Evolutionary conservation across 148 eudicot species (phyloP), one percentile per base, ranked within the genome.

Genomic region (Salicornia ramosissima): DNA sequence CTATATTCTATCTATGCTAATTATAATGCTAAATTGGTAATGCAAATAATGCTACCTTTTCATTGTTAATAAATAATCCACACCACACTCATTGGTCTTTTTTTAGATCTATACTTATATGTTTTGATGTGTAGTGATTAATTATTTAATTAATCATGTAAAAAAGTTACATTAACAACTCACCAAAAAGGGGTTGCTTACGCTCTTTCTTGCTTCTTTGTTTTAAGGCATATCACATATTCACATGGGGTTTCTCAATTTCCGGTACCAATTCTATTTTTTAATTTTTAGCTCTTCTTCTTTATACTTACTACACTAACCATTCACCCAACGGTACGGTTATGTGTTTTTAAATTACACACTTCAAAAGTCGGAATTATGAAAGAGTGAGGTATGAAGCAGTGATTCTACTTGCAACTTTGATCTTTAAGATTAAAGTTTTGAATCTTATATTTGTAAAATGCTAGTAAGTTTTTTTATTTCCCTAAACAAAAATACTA

Each of bases 161-260:
- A 56, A 30, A 15, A 56, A 30, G 19, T 18, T 71, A 40, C n/a
- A 33, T n/a, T 49, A 74, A 47, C 18, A 28, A 43, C 59, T 74
- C 45, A 45, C 34, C 18, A 66, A 74, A 65, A 65, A 39, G 49
- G 0, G 24, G 25, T 60, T 56, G 4, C 43, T 69, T 54, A 69
- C 63, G 69, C 69, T 26, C 29, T 71, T 46, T 22, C 29, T 71
- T 46, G 31, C 40, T 46, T 45, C 67, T 47, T 71, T n/a, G 16
- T 59, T 59, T 30, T 42, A 45, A 2, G 1, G 2, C 1, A 8
- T 13, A 45, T 6, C 49, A 45, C 49, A 45, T 45, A 11, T 6
- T 45, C 10, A 45, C 53, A 28, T 73, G 65, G 39, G 63, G 36
- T 70, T 69, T 33, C 21, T 36, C 30, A 40, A 69, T 25, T 69